Evolutionary conservation across 495 filamentous ascomycete species (phyloP).

Genomic region (Oidiodendron maius): DNA sequence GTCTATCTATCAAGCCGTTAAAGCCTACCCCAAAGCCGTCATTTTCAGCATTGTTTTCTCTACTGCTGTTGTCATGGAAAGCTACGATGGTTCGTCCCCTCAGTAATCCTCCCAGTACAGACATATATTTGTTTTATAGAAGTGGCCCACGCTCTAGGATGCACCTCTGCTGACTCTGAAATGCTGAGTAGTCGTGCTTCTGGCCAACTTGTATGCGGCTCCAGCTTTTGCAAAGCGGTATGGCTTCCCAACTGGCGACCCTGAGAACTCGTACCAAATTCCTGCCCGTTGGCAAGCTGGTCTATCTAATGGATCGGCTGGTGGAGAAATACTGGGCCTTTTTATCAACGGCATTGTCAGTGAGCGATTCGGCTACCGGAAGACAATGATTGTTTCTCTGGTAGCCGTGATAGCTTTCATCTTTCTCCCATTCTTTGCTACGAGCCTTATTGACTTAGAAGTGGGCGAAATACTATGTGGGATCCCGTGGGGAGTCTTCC

Average conservation of each 20-base stretch:
- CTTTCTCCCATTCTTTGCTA: constrained; percentile 70
- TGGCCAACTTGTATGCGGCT: constrained; percentile 31
- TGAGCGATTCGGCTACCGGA: constrained; percentile 48
- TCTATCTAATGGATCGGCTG: constrained; percentile 36
- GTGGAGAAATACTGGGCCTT: constrained; percentile 41
- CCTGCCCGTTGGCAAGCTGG: constrained; percentile 42
- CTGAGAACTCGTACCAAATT: constrained; percentile 39
- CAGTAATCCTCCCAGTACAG: too few species aligned
- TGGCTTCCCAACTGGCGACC: constrained; percentile 10
- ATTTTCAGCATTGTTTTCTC: constrained; percentile 27
- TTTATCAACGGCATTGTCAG: constrained; percentile 39
- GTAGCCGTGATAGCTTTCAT: constrained; percentile 59
- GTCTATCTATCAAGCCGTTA: constrained; percentile 44
- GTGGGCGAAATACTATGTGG: constrained; percentile 73
- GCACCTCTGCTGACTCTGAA: background rate
- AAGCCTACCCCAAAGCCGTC: constrained; percentile 37
- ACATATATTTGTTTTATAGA: too few species aligned
- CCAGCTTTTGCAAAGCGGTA: constrained; percentile 28
- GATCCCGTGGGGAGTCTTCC: constrained; percentile 72
- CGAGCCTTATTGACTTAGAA: constrained; percentile 59
- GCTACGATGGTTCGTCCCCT: too few species aligned
- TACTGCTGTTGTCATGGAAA: constrained; percentile 40
- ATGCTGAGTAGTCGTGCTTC: constrained; percentile 21
- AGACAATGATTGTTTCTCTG: constrained; percentile 64
- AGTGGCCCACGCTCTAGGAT: too few species aligned